Evolutionary conservation across 352 stramenopile species (phyloP).

Genomic region (Pythium dissotocum): DNA sequence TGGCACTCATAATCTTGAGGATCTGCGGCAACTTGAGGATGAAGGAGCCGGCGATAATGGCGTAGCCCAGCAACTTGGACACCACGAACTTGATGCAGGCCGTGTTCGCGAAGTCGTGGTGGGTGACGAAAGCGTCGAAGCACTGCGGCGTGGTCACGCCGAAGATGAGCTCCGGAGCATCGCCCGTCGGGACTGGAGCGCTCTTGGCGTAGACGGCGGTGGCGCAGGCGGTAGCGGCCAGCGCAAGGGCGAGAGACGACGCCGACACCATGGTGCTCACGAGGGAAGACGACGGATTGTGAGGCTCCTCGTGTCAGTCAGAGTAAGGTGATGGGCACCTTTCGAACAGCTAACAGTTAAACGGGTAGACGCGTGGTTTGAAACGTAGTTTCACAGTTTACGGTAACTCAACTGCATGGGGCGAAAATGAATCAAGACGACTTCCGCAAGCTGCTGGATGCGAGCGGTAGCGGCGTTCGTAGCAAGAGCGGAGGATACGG

Average conservation of each 20-base stretch:
- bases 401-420: neutral
- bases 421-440: conserved; percentile 73
- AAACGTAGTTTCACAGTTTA: no score
- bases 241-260: neutral
- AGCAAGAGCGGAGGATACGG: conserved; percentile 27
- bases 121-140: conserved; percentile 77
- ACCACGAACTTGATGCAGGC: conserved; percentile 82
- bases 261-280: conserved; percentile 8
- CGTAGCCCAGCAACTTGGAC: conserved; percentile 84
- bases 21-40: conserved; percentile 91
- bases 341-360: neutral
- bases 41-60: conserved; percentile 83
- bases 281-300: conserved; percentile 4
- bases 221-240: neutral
- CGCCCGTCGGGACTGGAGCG: conserved; percentile 8
- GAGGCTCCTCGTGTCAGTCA: neutral
- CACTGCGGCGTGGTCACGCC: conserved; percentile 75
- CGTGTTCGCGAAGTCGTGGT: conserved; percentile 84
- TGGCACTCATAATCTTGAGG: conserved; percentile 83
- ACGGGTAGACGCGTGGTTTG: neutral
- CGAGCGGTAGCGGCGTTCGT: conserved; percentile 19
- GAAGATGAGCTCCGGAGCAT: conserved; percentile 51
- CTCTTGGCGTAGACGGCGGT: neutral
- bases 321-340: neutral
- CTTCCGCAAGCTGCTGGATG: conserved; percentile 64